Evolutionary conservation across 2,329 filamentous ascomycete species (phyloP).

Genomic region (Pestalotiopsis sp.): DNA sequence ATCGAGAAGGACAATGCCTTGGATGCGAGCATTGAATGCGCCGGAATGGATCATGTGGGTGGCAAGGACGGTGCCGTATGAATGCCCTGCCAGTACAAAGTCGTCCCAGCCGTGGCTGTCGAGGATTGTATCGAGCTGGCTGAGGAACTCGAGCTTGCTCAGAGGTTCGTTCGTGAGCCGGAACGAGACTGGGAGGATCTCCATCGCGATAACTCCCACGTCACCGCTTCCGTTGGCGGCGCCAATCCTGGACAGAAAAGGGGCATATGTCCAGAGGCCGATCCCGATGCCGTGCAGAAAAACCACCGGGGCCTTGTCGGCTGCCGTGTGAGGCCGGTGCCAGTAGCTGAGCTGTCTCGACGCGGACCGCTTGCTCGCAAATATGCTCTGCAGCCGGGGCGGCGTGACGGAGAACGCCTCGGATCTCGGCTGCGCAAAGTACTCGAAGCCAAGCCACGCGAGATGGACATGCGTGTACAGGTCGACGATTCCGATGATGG

Average conservation of each 20-base stretch:
- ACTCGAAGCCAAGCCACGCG: slow-evolving; percentile 51
- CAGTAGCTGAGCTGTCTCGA: slow-evolving; percentile 63
- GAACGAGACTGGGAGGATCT: slow-evolving; percentile 68
- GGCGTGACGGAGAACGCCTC: slow-evolving; percentile 56
- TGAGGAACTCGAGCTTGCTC: slow-evolving; percentile 53
- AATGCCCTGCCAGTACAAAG: slow-evolving; percentile 65
- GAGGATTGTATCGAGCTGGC: slow-evolving; percentile 60
- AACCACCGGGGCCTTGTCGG: slow-evolving; percentile 59
- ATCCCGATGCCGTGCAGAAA: slow-evolving; percentile 75
- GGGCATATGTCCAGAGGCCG: slow-evolving; percentile 65
- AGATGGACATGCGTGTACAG: slow-evolving; percentile 50
- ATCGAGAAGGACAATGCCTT: slow-evolving; percentile 52
- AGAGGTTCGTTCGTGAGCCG: slow-evolving; percentile 60
- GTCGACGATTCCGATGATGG: slow-evolving; percentile 58
- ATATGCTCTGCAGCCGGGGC: slow-evolving; percentile 53
- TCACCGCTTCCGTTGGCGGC: slow-evolving; percentile 39
- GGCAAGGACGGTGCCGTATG: slow-evolving; percentile 66
- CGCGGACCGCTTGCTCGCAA: slow-evolving; percentile 49
- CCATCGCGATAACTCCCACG: slow-evolving; percentile 67
- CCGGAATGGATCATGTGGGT: slow-evolving; percentile 62
- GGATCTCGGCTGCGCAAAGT: slow-evolving; percentile 47
- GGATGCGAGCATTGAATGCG: slow-evolving; percentile 52
- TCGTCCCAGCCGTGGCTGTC: slow-evolving; percentile 58
- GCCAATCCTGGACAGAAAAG: slow-evolving; percentile 56
- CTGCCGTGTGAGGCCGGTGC: slow-evolving; percentile 64